phyloP scores from a whole-genome alignment of 306 rosid genomes.

The Cicer pinnatifidum region DNA sequence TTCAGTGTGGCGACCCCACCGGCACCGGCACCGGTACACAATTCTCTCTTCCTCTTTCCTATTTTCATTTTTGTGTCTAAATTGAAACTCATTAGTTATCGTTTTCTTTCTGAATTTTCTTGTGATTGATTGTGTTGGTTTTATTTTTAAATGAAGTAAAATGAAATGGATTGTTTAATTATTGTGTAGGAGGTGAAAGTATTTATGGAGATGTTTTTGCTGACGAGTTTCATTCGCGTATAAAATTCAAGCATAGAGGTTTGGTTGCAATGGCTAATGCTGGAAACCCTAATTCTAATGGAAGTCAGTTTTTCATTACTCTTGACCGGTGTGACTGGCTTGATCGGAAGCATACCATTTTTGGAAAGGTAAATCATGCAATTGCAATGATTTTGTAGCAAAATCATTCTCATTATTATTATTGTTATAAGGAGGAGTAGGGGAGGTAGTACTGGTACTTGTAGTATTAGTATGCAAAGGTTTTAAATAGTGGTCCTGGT shows the following conservation, averaged over 20 bases:
- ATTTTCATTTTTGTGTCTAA: neutral
- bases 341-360: slow-evolving; percentile 81
- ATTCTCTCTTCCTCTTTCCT: neutral
- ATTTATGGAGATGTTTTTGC: slow-evolving; percentile 75
- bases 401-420: neutral
- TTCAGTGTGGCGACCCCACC: slow-evolving; percentile 93
- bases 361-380: slow-evolving; percentile 67
- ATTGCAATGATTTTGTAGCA: slow-evolving; percentile 9
- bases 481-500: neutral
- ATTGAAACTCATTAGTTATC: neutral
- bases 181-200: slow-evolving; percentile 76
- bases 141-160: neutral
- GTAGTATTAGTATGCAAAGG: neutral
- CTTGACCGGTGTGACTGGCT: slow-evolving; percentile 82
- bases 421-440: neutral
- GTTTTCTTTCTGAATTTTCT: slow-evolving; percentile 9
- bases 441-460: neutral
- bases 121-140: neutral
- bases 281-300: slow-evolving; percentile 76
- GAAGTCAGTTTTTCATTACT: slow-evolving; percentile 85
- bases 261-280: slow-evolving; percentile 88
- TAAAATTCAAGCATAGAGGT: slow-evolving; percentile 91
- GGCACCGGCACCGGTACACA: slow-evolving; percentile 76
- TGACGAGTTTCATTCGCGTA: slow-evolving; percentile 89
- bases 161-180: neutral